Evolutionary conservation across 2,329 filamentous ascomycete species (phyloP), one percentile per base, ranked within the genome.

Genomic region (Tolypocladium capitatum): DNA sequence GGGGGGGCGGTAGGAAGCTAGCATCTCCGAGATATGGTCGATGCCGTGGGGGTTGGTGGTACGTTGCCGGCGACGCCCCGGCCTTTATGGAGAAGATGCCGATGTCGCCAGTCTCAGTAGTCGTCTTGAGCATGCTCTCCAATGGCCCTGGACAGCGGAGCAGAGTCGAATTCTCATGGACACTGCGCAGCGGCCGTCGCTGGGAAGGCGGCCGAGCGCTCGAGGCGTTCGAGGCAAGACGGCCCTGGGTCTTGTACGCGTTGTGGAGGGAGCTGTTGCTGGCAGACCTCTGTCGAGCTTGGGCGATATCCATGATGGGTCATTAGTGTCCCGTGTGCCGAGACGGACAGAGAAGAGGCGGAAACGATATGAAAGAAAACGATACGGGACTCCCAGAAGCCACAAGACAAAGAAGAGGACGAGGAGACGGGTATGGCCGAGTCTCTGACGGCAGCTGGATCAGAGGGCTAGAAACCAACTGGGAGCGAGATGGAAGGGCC

Each of bases 51-150:
- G 53, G 51, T 7, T 58, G 56, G 34, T 60, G 58, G 45, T 60
- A 60, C 8, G 60, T 56, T 11, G 60, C 59, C 6, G 62, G 62
- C 13, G 66, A 63, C 10, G 51, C 31, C 34, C 52, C 46, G 4
- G 56, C 54, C 33, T 55, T 70, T 53, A 79, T 76, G 46, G 74
- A 78, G 59, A 81, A 81, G 45, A 75, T 63, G 5, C 77, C 78
- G 53, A 80, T 78, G 53, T 83, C 77, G n/a, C 79, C 78, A 9
- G 78, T 80, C 57, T 83, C 80, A 1, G 78, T 82, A 1, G 76
- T 81, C 4, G 74, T 82, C 63, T 76, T 82, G 49, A 83, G 66
- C 79, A 83, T 81, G 59, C 76, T 74, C 54, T 80, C 73, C n/a
- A 81, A 63, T 2, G 74, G 74, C 5, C 72, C 75, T 0, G 76